A percentile compares a stretch with the other conserved stretches of the same genome.
These are phyloP conservation scores for Euphorbia celastroides DNA, from an alignment of 441 rosid species.

Conservation along the genomic window DNA sequence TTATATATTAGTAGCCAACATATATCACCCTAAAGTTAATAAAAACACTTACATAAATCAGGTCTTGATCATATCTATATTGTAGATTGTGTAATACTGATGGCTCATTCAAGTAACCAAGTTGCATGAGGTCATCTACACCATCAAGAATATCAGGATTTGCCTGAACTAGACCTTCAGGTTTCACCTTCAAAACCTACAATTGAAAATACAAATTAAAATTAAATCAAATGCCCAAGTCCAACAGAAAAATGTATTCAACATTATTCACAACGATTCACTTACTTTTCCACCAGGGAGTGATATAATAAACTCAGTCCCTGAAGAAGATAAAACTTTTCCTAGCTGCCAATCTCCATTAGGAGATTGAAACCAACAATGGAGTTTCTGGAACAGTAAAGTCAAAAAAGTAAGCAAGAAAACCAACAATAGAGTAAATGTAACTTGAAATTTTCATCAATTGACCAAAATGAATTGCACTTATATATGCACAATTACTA, in stretches of 20 bases:
- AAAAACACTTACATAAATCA: constrained; percentile 78
- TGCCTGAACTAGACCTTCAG: constrained; percentile 77
- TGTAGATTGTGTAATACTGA: constrained; percentile 89
- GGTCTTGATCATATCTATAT: constrained; percentile 78
- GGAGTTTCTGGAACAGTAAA: constrained; percentile 60
- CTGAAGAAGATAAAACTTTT: constrained; percentile 63
- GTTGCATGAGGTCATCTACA: constrained; percentile 97
- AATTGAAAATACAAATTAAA: constrained; percentile 10
- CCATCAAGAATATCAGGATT: constrained; percentile 99
- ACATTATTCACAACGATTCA: constrained; percentile 14
- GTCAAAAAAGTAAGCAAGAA: constrained; percentile 14
- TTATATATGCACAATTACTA: background rate
- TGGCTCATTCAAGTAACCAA: constrained; percentile 96
- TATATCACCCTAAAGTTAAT: constrained; percentile 15
- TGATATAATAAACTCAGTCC: constrained; percentile 60
- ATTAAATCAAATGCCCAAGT: constrained; percentile 21
- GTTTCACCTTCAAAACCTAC: constrained; percentile 67
- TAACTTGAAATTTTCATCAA: background rate
- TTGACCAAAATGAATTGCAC: constrained; percentile 6
- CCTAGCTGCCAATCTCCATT: constrained; percentile 89
- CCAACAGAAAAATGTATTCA: constrained; percentile 10
- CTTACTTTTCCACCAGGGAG: constrained; percentile 79
- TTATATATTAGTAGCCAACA: constrained; percentile 9
- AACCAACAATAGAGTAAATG: constrained; percentile 9
- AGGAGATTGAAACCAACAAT: constrained; percentile 83